Evolutionary conservation across 2,329 filamentous ascomycete species (phyloP), one percentile per base, ranked within the genome.

Genomic region (Decorospora gaudefroyi): DNA sequence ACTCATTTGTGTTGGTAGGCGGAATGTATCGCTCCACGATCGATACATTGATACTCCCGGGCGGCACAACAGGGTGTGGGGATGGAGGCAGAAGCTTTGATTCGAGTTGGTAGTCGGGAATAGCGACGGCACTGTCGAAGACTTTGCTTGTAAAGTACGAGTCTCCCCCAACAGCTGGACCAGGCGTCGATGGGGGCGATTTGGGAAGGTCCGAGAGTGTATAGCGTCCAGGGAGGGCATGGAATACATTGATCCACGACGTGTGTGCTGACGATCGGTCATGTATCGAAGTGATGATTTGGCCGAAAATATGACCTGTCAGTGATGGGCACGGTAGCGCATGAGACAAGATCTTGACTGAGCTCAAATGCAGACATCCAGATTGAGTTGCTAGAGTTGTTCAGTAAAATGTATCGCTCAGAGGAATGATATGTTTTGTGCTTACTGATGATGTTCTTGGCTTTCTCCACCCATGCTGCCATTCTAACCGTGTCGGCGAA

Each of bases 21-120:
- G 83, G 83, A n/a, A 86, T 81, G 62, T 83, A 85, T 25, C 83
- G 78, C 66, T 86, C 83, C 3, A 85, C 74, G 9, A 85, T 73
- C 2, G 81, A 80, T 27, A 85, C 71, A 41, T 84, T 76, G 49
- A 85, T 79, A 35, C 78, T 81, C 12, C 75, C 76, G 0, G 82
- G 82, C 4, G 81, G 78, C 1, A 84, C 82, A 29, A 84, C 76
- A 2, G 81, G 80, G 42, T 76, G 72, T 8, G 80, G 80, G 9
- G 76, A 78, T 29, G 77, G 73, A 6, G 77, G 73, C 3, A 77
- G 64, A 12, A 76, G 72, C 31, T 72, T 73, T 4, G 74, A 73
- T 49, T 79, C 76, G 49, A 79, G 74, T 53, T 82, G 78, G 62
- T 83, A 83, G 30, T 80, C 78, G 4, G 77, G 74, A 4, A 83